Evolutionary conservation across 441 rosid species (phyloP).

Genomic region (Euphorbia schlechtendalii): DNA sequence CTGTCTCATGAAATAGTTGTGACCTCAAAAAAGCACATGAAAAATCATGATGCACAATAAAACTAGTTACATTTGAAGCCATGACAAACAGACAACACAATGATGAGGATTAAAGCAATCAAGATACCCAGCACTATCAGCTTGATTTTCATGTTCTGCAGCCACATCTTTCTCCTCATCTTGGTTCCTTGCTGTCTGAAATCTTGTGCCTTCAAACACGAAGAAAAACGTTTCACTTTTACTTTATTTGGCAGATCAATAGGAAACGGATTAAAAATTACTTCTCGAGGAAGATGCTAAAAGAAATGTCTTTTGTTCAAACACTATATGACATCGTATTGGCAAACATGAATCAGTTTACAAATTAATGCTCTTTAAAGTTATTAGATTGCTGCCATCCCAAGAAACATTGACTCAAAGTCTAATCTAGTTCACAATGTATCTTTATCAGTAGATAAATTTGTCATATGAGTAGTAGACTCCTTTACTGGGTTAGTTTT

Average conservation of each 20-base stretch:
- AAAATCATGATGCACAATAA: neutral
- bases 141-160: slow-evolving; percentile 92
- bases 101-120: slow-evolving; percentile 65
- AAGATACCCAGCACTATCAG: slow-evolving; percentile 70
- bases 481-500: neutral
- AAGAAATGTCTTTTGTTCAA: too few species aligned
- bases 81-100: slow-evolving; percentile 59
- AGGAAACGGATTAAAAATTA: too few species aligned
- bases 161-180: slow-evolving; percentile 88
- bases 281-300: too few species aligned
- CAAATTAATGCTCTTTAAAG: too few species aligned
- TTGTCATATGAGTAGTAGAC: neutral
- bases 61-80: slow-evolving; percentile 58
- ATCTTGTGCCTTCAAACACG: slow-evolving; percentile 93
- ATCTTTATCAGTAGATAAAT: neutral
- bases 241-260: too few species aligned
- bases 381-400: too few species aligned
- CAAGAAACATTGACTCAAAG: too few species aligned
- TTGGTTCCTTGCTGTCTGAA: slow-evolving; percentile 82
- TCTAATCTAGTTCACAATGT: neutral
- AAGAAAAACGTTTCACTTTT: too few species aligned
- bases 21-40: slow-evolving; percentile 11
- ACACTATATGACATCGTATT: too few species aligned
- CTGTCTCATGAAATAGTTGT: slow-evolving; percentile 15
- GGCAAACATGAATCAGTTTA: too few species aligned